Evolutionary conservation across 768 basidiomycete species (phyloP).

Genomic region (Lactarius trivialis): DNA sequence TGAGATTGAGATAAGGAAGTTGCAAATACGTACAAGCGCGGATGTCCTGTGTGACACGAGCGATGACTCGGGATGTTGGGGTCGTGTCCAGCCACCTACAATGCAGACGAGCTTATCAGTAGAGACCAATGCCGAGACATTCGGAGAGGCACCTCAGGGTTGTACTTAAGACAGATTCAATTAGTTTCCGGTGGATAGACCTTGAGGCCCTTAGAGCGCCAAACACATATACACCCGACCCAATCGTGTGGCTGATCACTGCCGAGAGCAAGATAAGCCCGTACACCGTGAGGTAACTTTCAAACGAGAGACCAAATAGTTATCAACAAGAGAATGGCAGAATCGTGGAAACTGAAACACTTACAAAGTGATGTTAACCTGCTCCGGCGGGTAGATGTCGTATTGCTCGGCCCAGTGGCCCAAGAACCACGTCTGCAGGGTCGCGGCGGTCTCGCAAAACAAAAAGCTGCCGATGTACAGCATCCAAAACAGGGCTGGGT

Average conservation of each 20-base stretch:
- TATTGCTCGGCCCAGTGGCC: conserved; percentile 43
- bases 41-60: conserved; percentile 64
- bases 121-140: too few relatives aligned
- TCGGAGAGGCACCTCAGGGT: conserved; percentile 51
- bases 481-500: conserved; percentile 31
- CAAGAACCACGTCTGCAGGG: conserved; percentile 37
- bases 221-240: conserved; percentile 35
- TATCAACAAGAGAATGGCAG: not conserved
- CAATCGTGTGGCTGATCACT: conserved; percentile 31
- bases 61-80: conserved; percentile 51
- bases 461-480: conserved; percentile 22
- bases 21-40: conserved; percentile 27
- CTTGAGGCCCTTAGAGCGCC: conserved; percentile 50
- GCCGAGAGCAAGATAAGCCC: conserved; percentile 32
- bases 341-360: conserved; percentile 6
- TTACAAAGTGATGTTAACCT: conserved; percentile 33
- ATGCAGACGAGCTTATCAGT: not conserved
- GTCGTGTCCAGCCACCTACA: conserved; percentile 45
- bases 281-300: conserved; percentile 45
- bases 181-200: conserved; percentile 44
- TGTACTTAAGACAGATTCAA: conserved; percentile 49
- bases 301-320: not conserved
- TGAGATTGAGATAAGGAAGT: not conserved
- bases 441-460: conserved; percentile 23
- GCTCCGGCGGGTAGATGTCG: conserved; percentile 28